A percentile compares a stretch with the other conserved stretches of the same genome.
Evolutionary conservation across 1,139 yeast genomes (phyloP).

Genomic region (Debaryomyces sp.): DNA sequence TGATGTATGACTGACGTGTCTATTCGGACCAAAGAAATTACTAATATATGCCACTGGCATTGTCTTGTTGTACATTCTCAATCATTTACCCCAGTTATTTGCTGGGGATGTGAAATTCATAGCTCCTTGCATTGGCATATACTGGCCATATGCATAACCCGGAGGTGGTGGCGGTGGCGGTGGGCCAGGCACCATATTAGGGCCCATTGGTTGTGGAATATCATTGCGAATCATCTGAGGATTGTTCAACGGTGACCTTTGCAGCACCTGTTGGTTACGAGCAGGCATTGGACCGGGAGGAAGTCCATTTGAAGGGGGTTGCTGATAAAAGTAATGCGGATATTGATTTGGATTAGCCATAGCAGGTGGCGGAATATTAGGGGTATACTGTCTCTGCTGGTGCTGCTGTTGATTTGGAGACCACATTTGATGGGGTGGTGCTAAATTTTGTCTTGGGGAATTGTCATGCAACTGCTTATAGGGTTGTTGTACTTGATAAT

Average conservation of each 20-base stretch:
- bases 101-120: conserved; percentile 30
- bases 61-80: neutral
- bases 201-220: conserved; percentile 20
- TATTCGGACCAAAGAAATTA: neutral
- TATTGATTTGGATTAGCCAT: conserved; percentile 14
- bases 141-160: conserved; percentile 39
- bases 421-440: conserved; percentile 29
- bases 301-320: conserved; percentile 12
- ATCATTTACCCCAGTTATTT: conserved; percentile 36
- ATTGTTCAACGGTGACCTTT: conserved; percentile 26
- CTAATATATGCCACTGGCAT: neutral
- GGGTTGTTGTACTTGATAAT: conserved; percentile 22
- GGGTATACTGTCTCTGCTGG: conserved; percentile 15
- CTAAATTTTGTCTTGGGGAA: conserved; percentile 26
- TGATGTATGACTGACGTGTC: neutral
- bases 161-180: conserved; percentile 32
- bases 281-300: conserved; percentile 11
- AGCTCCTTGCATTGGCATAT: conserved; percentile 38
- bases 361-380: conserved; percentile 21
- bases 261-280: conserved; percentile 11
- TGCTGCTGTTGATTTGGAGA: conserved; percentile 26
- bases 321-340: conserved; percentile 17
- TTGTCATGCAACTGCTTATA: conserved; percentile 21
- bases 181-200: conserved; percentile 20
- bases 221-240: conserved; percentile 20